Evolutionary conservation across 1,139 yeast genomes (phyloP).

Genomic region (Meyerozyma carpophila): DNA sequence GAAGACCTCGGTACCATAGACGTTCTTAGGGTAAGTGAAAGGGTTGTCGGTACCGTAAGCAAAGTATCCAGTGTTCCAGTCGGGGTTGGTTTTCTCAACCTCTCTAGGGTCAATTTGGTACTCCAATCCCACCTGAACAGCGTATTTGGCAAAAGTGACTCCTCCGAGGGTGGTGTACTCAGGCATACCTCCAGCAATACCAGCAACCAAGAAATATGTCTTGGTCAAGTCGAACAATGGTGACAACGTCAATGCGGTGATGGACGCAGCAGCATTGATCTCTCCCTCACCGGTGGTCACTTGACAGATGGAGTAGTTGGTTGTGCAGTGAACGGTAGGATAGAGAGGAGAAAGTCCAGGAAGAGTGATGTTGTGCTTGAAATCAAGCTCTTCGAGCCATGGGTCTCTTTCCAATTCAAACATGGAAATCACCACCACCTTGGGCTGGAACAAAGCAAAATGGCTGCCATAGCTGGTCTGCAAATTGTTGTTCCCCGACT

Average conservation of each 20-base stretch:
- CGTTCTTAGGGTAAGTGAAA: constrained; percentile 46
- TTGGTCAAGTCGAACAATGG: constrained; percentile 54
- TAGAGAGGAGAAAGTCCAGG: constrained; percentile 64
- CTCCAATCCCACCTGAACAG: constrained; percentile 59
- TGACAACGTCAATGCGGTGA: constrained; percentile 49
- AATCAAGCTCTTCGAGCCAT: constrained; percentile 46
- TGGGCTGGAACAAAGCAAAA: constrained; percentile 44
- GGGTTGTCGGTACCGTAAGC: constrained; percentile 51
- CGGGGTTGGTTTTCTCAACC: constrained; percentile 42
- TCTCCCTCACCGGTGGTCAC: constrained; percentile 68
- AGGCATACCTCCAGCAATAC: constrained; percentile 67
- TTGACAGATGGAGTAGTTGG: constrained; percentile 52
- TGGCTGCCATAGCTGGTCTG: constrained; percentile 28
- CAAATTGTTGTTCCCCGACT: constrained; percentile 11
- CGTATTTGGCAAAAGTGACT: constrained; percentile 56
- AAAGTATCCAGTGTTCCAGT: constrained; percentile 61
- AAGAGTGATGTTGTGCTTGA: constrained; percentile 45
- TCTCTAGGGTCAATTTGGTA: constrained; percentile 47
- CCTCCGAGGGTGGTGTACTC: constrained; percentile 43
- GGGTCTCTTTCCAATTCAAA: constrained; percentile 50
- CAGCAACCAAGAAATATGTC: constrained; percentile 60
- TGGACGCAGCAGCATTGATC: constrained; percentile 59
- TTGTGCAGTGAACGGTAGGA: constrained; percentile 52
- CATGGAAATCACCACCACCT: constrained; percentile 53
- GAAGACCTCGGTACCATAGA: constrained; percentile 63